phyloP scores from a whole-genome alignment of 108 stramenopile genomes.

The Cyclostephanos invisitatus region DNA sequence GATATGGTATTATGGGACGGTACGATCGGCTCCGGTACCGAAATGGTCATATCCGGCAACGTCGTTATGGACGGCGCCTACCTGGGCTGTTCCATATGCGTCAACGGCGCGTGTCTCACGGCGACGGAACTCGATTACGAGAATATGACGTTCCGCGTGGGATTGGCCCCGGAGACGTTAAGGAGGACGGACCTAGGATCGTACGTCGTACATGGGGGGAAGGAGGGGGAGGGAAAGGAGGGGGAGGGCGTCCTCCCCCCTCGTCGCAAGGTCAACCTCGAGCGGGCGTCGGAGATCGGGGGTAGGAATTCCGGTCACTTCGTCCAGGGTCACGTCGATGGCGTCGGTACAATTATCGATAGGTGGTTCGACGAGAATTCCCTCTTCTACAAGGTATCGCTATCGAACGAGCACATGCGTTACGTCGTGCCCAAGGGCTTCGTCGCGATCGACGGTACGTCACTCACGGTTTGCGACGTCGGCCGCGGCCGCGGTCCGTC shows the following conservation, averaged over 20 bases:
- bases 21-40: slow-evolving; percentile 72
- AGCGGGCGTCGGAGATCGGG: slow-evolving; percentile 89
- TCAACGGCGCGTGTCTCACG: slow-evolving; percentile 98
- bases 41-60: slow-evolving; percentile 72
- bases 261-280: slow-evolving; percentile 89
- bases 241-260: not conserved
- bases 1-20: slow-evolving; percentile 97
- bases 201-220: slow-evolving; percentile 1
- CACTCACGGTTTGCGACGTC: slow-evolving; percentile 93
- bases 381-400: slow-evolving; percentile 83
- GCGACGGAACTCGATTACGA: slow-evolving; percentile 75
- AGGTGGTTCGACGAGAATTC: slow-evolving; percentile 87
- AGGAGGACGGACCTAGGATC: slow-evolving; percentile 81
- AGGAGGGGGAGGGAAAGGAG: not conserved
- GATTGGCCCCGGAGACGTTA: slow-evolving; percentile 93
- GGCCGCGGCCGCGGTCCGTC: slow-evolving; percentile 36
- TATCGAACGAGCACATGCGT: slow-evolving; percentile 64
- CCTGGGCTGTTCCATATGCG: slow-evolving; percentile 93
- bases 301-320: slow-evolving; percentile 96
- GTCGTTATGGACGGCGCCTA: slow-evolving; percentile 92
- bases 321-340: slow-evolving; percentile 98
- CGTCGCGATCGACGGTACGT: slow-evolving; percentile 97
- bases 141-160: slow-evolving; percentile 76
- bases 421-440: slow-evolving; percentile 99
- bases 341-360: slow-evolving; percentile 81